These are phyloP conservation scores for Vigna hirtella DNA, from an alignment of 306 rosid species.

Conservation along the genomic window DNA sequence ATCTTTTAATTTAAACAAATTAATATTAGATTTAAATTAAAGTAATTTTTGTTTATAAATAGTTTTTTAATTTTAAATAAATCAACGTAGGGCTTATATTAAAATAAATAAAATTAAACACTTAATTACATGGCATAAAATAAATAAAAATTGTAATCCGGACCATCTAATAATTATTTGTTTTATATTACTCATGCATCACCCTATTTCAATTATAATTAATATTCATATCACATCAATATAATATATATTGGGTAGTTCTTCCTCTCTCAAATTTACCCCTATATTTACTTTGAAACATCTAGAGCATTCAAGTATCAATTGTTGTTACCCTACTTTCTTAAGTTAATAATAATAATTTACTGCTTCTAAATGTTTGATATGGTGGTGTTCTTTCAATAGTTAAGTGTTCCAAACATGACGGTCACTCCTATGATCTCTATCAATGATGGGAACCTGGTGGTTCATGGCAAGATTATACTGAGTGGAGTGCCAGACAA, in stretches of 20 bases:
- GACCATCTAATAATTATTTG: too few species aligned
- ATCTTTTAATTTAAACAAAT: too few species aligned
- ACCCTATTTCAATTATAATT: background rate
- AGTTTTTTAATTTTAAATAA: too few species aligned
- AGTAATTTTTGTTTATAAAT: too few species aligned
- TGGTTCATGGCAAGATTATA: conserved; percentile 87
- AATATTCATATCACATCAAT: background rate
- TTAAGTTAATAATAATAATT: background rate
- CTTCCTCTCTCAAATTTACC: background rate
- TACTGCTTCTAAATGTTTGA: background rate
- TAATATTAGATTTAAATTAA: too few species aligned
- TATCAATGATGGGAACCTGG: conserved; percentile 74
- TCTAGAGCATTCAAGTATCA: background rate
- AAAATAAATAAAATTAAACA: too few species aligned
- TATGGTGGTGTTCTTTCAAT: conserved; percentile 38
- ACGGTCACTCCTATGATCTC: conserved; percentile 75
- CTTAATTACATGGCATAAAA: too few species aligned
- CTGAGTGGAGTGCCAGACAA: conserved; percentile 83
- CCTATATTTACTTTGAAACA: background rate
- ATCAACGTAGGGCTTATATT: too few species aligned
- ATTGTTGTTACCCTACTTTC: background rate
- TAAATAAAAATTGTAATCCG: too few species aligned
- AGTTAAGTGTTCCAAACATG: conserved; percentile 62
- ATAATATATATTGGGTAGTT: background rate
- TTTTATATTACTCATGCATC: background rate